Evolutionary conservation across 352 stramenopile species (phyloP).

Genomic region (Globisporangium solare): DNA sequence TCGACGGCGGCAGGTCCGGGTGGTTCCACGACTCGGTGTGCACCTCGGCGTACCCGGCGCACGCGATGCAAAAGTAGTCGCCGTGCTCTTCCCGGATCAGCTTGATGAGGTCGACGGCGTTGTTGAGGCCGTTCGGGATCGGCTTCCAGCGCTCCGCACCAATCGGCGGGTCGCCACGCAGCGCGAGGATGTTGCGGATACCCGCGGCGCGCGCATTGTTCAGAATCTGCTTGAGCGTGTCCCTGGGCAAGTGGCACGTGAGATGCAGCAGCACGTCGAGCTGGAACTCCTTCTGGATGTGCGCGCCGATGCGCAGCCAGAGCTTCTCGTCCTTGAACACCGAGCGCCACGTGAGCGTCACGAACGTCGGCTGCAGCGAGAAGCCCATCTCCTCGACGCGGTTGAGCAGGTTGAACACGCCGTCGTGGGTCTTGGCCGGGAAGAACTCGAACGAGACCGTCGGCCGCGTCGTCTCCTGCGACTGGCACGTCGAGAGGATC

Average conservation of each 20-base stretch:
- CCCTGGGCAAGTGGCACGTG: constrained; percentile 69
- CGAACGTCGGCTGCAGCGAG: constrained; percentile 79
- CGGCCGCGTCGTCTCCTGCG: constrained; percentile 33
- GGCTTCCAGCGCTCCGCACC: constrained; percentile 85
- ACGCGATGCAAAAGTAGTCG: constrained; percentile 96
- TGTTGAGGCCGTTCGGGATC: constrained; percentile 89
- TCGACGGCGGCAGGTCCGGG: constrained; percentile 72
- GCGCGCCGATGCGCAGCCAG: constrained; percentile 87
- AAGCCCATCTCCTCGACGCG: constrained; percentile 86
- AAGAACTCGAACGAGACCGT: constrained; percentile 88
- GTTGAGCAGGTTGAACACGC: constrained; percentile 80
- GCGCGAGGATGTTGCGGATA: constrained; percentile 98
- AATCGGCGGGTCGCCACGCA: constrained; percentile 95
- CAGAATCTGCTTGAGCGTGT: constrained; percentile 61
- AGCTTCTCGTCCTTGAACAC: constrained; percentile 87
- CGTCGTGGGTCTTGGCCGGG: constrained; percentile 80
- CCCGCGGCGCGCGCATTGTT: constrained; percentile 66
- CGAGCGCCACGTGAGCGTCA: constrained; percentile 88
- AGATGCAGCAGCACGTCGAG: constrained; percentile 79
- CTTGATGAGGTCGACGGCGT: constrained; percentile 94
- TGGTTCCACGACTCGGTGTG: constrained; percentile 85
- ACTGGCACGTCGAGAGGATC: constrained; percentile 48
- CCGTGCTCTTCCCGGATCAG: constrained; percentile 96
- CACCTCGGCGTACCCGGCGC: constrained; percentile 96
- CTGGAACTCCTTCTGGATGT: constrained; percentile 85